These are phyloP conservation scores for Populus hybrid DNA, from an alignment of 441 rosid species.

Conservation along the genomic window DNA sequence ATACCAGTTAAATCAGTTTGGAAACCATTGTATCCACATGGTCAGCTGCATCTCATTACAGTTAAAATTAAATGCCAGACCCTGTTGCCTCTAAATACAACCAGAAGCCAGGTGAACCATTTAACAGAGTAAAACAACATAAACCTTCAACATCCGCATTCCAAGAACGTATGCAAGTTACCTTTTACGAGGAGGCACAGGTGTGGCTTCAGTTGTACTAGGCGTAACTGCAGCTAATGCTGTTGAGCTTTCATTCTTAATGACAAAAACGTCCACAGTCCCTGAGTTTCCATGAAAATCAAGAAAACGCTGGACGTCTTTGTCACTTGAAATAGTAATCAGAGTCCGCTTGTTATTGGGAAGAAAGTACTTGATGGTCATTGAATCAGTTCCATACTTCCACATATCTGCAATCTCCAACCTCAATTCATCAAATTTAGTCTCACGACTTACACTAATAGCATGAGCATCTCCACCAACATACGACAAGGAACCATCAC, in stretches of 20 bases:
- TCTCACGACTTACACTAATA: constrained; percentile 26
- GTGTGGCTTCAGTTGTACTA: constrained; percentile 9
- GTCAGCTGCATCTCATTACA: constrained; percentile 5
- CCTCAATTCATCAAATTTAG: constrained; percentile 38
- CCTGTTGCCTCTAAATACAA: not conserved
- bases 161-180: constrained; percentile 13
- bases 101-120: constrained; percentile 1
- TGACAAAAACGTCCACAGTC: constrained; percentile 31
- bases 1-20: not conserved
- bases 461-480: constrained; percentile 55
- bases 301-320: constrained; percentile 34
- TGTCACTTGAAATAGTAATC: constrained; percentile 38
- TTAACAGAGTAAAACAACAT: not conserved
- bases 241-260: constrained; percentile 18
- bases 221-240: no score
- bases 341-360: constrained; percentile 35
- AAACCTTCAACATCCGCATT: constrained; percentile 1
- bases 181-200: constrained; percentile 21
- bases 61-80: constrained; percentile 15
- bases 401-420: constrained; percentile 49
- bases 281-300: constrained; percentile 38
- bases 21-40: constrained; percentile 11
- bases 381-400: constrained; percentile 25
- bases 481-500: constrained; percentile 39
- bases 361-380: constrained; percentile 34